These are phyloP conservation scores for Lepidium sativum DNA, from an alignment of 345 rosid species.

Conservation along the genomic window DNA sequence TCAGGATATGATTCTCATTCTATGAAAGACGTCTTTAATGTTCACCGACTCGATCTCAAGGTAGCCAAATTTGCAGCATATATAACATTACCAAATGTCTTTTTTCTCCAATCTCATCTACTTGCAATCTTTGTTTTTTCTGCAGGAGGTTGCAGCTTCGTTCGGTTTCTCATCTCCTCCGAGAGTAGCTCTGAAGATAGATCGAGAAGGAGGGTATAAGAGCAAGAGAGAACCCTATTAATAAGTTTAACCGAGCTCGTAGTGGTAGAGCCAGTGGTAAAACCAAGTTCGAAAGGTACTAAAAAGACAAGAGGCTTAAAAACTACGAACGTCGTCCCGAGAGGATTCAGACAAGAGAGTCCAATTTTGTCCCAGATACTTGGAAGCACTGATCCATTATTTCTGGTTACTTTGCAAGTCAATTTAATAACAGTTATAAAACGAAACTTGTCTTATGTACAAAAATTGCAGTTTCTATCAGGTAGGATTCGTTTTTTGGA, in stretches of 20 bases:
- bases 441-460: neutral
- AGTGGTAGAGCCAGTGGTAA: slow-evolving; percentile 38
- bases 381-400: neutral
- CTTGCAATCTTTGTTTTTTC: neutral
- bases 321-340: neutral
- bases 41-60: slow-evolving; percentile 77
- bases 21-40: slow-evolving; percentile 90
- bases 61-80: slow-evolving; percentile 30
- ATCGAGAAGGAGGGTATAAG: slow-evolving; percentile 66
- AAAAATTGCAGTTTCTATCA: neutral
- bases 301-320: neutral
- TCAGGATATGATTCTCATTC: slow-evolving; percentile 90
- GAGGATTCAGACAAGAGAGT: neutral
- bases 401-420: neutral
- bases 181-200: slow-evolving; percentile 63
- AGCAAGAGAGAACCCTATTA: slow-evolving; percentile 47
- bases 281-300: slow-evolving; percentile 53
- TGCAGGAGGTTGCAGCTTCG: slow-evolving; percentile 81
- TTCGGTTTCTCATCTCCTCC: slow-evolving; percentile 83
- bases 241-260: slow-evolving; percentile 39
- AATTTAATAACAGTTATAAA: neutral
- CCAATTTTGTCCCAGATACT: slow-evolving; percentile 5
- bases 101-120: neutral
- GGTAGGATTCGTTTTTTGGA: neutral
- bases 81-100: neutral